Base-by-base conservation (phyloP, 345 rosid species). In the Eucalyptus sp. region DNA sequence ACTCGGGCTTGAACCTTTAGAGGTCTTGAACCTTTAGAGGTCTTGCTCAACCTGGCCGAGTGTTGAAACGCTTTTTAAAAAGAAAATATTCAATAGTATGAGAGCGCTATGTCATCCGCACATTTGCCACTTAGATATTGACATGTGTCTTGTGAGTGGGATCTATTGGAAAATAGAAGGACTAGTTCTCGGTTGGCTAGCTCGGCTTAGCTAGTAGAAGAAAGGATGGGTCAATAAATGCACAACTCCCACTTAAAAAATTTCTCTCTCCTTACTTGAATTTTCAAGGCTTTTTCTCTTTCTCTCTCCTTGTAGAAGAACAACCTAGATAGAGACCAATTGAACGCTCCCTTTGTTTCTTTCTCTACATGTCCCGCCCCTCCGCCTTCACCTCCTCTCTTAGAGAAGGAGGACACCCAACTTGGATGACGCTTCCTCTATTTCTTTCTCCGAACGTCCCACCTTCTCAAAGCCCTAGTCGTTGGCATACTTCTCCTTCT, bases 401-500 rank as follows among this genome's bases (percentile, higher is more conserved):
- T 51, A 51, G 56, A 51, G 56, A 51, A 51, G 56, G 16, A 51
- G 56, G 4, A 51, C 8, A 7, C 56, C 22, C 9, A 17, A 51
- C 4, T 2, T 2, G 0, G 1, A 51, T 51, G 22, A 51, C 0
- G 9, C 22, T 1, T 51, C 1, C 56, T 51, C 56, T 51, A 51
- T 51, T 37, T 37, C 41, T 37, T 37, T 51, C 22, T 16, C 4
- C 7, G 2, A 51, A 51, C 0, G 2, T 51, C 56, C 56, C 56
- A 51, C 22, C 56, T 51, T 51, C 56, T 97, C 1, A 1, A 0
- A 51, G 54, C 20, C 54, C 8, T 51, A 3, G 1, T 16, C 54
- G 0, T 51, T 51, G 54, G 54, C 4, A 17, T 51, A 51, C 54
- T 17, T 51, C 93, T 98, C 99, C 90, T 98, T 98, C 92, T 96